These are phyloP conservation scores for Cyclostephanos invisitatus DNA, from an alignment of 108 stramenopile species.

Conservation along the genomic window DNA sequence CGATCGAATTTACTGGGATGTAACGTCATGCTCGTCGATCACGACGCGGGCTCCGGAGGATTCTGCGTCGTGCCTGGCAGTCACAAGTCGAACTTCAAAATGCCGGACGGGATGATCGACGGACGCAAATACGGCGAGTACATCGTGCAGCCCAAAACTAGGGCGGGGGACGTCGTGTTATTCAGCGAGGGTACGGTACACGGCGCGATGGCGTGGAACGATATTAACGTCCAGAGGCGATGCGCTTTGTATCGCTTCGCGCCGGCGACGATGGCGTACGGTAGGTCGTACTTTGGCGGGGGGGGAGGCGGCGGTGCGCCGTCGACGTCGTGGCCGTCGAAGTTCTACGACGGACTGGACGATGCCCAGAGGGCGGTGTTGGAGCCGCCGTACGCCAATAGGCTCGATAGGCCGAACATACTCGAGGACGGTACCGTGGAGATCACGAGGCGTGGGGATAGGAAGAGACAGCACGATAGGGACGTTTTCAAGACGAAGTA, in stretches of 20 bases:
- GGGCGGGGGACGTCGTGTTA: slow-evolving; percentile 91
- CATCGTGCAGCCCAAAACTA: slow-evolving; percentile 85
- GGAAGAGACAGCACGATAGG: slow-evolving; percentile 83
- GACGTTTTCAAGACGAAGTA: slow-evolving; percentile 89
- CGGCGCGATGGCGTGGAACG: slow-evolving; percentile 86
- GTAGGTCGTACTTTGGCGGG: slow-evolving; percentile 87
- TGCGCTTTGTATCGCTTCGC: slow-evolving; percentile 87
- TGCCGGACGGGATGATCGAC: slow-evolving; percentile 87
- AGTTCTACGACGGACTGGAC: slow-evolving; percentile 77
- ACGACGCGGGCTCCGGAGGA: slow-evolving; percentile 85
- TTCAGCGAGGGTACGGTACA: slow-evolving; percentile 93
- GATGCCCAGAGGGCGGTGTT: slow-evolving; percentile 83
- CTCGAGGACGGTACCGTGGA: slow-evolving; percentile 60
- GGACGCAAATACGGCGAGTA: slow-evolving; percentile 73
- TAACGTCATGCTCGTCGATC: slow-evolving; percentile 85
- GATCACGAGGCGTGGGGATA: slow-evolving; percentile 67
- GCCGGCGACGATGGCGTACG: slow-evolving; percentile 81
- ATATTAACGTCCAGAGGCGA: slow-evolving; percentile 57
- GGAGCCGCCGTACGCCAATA: slow-evolving; percentile 90
- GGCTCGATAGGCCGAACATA: slow-evolving; percentile 84
- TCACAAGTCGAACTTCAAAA: slow-evolving; percentile 91
- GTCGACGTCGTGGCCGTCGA: slow-evolving; percentile 64
- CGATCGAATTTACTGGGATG: slow-evolving; percentile 73
- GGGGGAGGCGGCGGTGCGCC: slow-evolving; percentile 52
- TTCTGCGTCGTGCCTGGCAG: slow-evolving; percentile 91